Conservation (phyloP, 108 stramenopile species). For the Epipyxis sp. region DNA sequence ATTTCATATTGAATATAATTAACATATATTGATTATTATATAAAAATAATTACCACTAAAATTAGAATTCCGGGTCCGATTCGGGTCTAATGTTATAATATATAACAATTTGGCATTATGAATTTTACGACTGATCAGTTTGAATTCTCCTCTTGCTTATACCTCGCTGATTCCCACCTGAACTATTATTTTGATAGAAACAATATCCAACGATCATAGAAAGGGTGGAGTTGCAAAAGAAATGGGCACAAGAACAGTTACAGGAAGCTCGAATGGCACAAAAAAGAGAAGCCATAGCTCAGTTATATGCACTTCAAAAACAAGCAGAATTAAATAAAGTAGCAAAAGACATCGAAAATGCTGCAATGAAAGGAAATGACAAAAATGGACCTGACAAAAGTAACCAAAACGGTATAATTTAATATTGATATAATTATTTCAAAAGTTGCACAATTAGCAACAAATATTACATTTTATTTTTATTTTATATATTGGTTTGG, state of each 20-base stretch:
- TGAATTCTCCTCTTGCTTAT: too few species aligned
- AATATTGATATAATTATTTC: neutral
- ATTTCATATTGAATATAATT: too few species aligned
- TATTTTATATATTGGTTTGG: too few species aligned
- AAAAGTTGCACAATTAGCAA: too few species aligned
- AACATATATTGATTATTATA: too few species aligned
- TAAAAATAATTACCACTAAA: too few species aligned
- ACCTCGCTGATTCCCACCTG: too few species aligned
- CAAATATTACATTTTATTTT: too few species aligned
- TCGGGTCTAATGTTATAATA: too few species aligned
- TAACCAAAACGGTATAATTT: neutral
- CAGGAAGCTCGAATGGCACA: neutral
- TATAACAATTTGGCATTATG: too few species aligned
- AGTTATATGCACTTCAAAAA: neutral
- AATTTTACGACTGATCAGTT: too few species aligned
- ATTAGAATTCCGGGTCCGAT: too few species aligned
- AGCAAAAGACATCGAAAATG: neutral
- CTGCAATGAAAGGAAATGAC: neutral
- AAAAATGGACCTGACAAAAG: neutral
- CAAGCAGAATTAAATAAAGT: neutral
- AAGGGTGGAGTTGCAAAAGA: neutral
- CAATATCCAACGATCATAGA: neutral
- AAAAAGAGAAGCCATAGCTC: neutral
- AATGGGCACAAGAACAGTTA: constrained; percentile 1
- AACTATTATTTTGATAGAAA: neutral